A percentile compares a stretch with the other conserved stretches of the same genome.
These are phyloP conservation scores for Anisodus tanguticus DNA, from an alignment of 257 asterid genomes.

Conservation along the genomic window DNA sequence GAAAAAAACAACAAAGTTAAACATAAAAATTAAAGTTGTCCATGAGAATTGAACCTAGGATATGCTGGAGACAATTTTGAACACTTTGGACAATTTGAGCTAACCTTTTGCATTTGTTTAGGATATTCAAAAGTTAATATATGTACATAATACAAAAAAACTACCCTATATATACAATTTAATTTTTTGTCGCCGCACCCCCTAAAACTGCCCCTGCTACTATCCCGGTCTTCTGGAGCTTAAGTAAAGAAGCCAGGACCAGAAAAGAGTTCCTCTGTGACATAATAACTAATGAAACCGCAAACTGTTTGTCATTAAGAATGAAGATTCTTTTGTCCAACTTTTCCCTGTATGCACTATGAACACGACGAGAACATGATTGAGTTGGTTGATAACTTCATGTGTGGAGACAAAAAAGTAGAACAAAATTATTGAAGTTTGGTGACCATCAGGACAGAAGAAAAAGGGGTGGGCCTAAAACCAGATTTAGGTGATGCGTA, in stretches of 20 bases:
- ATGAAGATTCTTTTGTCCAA: not conserved
- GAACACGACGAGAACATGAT: not conserved
- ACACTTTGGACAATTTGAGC: too few species aligned
- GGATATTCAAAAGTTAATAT: too few species aligned
- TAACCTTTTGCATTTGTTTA: too few species aligned
- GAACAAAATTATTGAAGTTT: not conserved
- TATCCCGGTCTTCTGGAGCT: not conserved
- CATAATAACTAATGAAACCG: not conserved
- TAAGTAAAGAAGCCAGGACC: not conserved
- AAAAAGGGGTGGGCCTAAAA: conserved; percentile 2
- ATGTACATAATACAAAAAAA: too few species aligned
- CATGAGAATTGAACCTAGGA: too few species aligned
- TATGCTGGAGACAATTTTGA: too few species aligned
- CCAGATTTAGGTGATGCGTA: conserved; percentile 11
- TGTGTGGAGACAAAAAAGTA: not conserved
- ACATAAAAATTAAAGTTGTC: too few species aligned
- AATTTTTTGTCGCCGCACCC: too few species aligned
- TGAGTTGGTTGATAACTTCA: not conserved
- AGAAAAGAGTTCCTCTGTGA: not conserved
- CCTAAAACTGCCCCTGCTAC: too few species aligned
- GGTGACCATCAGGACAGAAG: conserved; percentile 3
- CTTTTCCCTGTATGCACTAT: not conserved
- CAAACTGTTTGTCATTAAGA: not conserved
- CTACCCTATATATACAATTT: too few species aligned
- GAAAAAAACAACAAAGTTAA: too few species aligned